Percentiles rank a stretch among this genome's conserved stretches.
Evolutionary conservation across 1,284 basidiomycete genomes (phyloP).

Genomic region (Psilocybe mexicana): DNA sequence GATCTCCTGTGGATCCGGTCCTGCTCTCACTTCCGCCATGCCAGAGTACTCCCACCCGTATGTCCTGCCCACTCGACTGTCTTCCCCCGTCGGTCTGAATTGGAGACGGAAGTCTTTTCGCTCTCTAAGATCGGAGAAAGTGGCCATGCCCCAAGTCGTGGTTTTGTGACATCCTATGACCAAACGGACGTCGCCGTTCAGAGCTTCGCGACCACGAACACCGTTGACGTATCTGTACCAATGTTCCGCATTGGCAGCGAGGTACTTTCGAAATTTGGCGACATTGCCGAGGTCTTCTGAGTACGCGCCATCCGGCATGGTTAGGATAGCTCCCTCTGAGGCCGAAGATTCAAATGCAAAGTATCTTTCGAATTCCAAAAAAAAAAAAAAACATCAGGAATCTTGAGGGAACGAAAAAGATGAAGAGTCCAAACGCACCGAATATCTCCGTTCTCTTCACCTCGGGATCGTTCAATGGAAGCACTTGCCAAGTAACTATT

Average conservation of each 20-base stretch:
- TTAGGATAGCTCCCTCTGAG: constrained; percentile 14
- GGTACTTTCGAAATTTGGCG: constrained; percentile 8
- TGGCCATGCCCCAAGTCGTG: constrained; percentile 16
- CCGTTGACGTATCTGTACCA: constrained; percentile 17
- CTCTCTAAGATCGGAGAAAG: constrained; percentile 2
- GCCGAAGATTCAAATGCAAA: constrained; percentile 16
- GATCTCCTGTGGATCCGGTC: background rate
- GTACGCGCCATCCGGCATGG: constrained; percentile 14
- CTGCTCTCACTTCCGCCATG: constrained; percentile 1
- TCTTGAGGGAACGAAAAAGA: too few relatives aligned
- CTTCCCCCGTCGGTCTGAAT: background rate
- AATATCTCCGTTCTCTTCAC: background rate
- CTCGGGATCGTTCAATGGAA: constrained; percentile 1
- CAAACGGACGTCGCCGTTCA: constrained; percentile 11
- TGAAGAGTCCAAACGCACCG: background rate
- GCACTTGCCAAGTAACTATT: constrained; percentile 11
- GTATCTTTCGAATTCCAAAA: background rate
- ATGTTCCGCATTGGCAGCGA: constrained; percentile 10
- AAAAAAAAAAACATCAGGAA: too few relatives aligned
- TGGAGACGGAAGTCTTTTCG: background rate
- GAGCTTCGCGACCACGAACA: constrained; percentile 6
- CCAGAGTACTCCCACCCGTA: constrained; percentile 8
- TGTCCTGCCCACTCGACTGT: background rate
- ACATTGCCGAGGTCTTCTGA: constrained; percentile 12
- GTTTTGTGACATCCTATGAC: constrained; percentile 17